Evolutionary conservation across 768 basidiomycete species (phyloP).

Genomic region (Boletus subparvulus): DNA sequence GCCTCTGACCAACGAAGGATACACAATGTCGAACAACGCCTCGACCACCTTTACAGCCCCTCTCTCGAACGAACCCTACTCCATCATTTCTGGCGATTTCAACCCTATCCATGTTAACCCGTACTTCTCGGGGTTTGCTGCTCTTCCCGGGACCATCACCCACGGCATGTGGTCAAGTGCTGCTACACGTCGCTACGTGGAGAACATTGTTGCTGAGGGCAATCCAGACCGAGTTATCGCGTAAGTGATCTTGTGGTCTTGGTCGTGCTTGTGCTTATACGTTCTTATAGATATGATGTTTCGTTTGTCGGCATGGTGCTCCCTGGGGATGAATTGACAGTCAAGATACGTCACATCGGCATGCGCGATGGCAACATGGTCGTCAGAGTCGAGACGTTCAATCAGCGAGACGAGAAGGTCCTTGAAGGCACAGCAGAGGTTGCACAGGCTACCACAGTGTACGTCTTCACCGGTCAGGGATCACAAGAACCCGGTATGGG

Average conservation of each 20-base stretch:
- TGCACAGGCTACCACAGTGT: constrained; percentile 86
- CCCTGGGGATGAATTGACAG: constrained; percentile 82
- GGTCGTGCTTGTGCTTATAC: constrained; percentile 1
- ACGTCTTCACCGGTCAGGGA: constrained; percentile 98
- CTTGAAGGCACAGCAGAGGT: constrained; percentile 92
- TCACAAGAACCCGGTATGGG: constrained; percentile 99
- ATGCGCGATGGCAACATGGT: constrained; percentile 95
- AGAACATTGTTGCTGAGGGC: constrained; percentile 92
- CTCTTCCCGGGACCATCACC: constrained; percentile 93
- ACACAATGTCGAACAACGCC: constrained; percentile 69
- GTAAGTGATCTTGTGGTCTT: constrained; percentile 46
- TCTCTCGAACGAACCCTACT: constrained; percentile 93
- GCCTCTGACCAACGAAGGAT: constrained; percentile 83
- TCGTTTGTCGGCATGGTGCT: constrained; percentile 97
- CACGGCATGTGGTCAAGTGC: constrained; percentile 98
- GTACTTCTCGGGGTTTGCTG: constrained; percentile 93
- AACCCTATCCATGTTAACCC: constrained; percentile 99
- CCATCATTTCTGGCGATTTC: constrained; percentile 94
- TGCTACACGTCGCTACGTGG: constrained; percentile 88
- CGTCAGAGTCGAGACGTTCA: constrained; percentile 83
- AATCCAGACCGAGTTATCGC: constrained; percentile 86
- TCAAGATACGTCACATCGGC: constrained; percentile 84
- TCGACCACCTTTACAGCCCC: constrained; percentile 77
- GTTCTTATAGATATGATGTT: constrained; percentile 72
- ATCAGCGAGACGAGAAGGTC: constrained; percentile 86